A percentile compares a stretch with the other conserved stretches of the same genome.
Evolutionary conservation across 768 basidiomycete genomes (phyloP).

Genomic region (Termitomyces sp.): DNA sequence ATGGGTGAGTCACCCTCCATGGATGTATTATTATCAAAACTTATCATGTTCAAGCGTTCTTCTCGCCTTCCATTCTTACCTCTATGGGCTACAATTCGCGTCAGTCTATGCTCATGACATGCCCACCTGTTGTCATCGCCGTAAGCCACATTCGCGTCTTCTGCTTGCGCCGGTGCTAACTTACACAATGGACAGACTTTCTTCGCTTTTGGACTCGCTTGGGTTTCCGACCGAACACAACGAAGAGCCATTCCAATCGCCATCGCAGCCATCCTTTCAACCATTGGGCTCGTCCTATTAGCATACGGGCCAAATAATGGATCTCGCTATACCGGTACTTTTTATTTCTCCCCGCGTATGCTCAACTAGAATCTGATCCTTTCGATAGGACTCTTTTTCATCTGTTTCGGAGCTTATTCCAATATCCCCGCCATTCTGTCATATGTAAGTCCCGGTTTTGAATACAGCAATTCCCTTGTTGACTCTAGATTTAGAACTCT

Average conservation of each 20-base stretch:
- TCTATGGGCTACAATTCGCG: slow-evolving; percentile 28
- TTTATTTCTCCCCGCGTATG: background rate
- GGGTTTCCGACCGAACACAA: slow-evolving; percentile 34
- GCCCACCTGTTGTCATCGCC: slow-evolving; percentile 30
- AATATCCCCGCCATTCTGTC: slow-evolving; percentile 35
- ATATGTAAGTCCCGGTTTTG: slow-evolving; percentile 26
- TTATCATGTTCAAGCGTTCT: slow-evolving; percentile 15
- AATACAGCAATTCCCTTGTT: background rate
- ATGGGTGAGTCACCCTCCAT: slow-evolving; percentile 15
- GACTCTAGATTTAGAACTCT: background rate
- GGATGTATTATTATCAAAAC: background rate
- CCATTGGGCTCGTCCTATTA: slow-evolving; percentile 31
- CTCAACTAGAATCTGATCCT: background rate
- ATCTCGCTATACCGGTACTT: slow-evolving; percentile 29
- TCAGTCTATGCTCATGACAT: slow-evolving; percentile 27
- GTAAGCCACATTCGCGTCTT: slow-evolving; percentile 26
- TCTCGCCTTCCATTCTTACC: slow-evolving; percentile 32
- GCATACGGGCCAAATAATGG: slow-evolving; percentile 26
- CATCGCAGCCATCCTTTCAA: slow-evolving; percentile 28
- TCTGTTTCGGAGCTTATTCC: slow-evolving; percentile 30
- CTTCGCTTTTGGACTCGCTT: slow-evolving; percentile 34
- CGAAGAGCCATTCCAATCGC: slow-evolving; percentile 30
- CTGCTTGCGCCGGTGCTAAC: slow-evolving; percentile 22
- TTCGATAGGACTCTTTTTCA: slow-evolving; percentile 25
- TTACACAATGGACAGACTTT: slow-evolving; percentile 21